These are phyloP conservation scores for Ogataea wickerhamii DNA, from an alignment of 805 yeast species.

Conservation along the genomic window DNA sequence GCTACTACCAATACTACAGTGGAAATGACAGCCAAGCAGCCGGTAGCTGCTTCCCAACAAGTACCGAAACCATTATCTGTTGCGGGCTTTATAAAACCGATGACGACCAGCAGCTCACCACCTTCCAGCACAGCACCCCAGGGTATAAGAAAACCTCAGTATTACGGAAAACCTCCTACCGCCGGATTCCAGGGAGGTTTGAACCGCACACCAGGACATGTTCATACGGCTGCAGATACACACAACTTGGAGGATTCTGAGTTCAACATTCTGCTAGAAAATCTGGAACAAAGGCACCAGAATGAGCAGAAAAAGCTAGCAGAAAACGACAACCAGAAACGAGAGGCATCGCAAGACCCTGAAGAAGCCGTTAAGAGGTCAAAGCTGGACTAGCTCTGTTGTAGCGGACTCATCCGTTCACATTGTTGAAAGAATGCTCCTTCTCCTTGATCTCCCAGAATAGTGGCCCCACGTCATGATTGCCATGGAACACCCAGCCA, in stretches of 20 bases:
- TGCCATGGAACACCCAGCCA: slow-evolving; percentile 97
- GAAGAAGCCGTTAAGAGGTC: slow-evolving; percentile 7
- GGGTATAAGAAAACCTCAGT: slow-evolving; percentile 26
- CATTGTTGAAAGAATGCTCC: slow-evolving; percentile 88
- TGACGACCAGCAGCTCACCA: slow-evolving; percentile 10
- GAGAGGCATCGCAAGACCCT: background rate
- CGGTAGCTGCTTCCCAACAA: background rate
- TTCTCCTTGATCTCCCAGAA: slow-evolving; percentile 89
- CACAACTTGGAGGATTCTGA: slow-evolving; percentile 16
- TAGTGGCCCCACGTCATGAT: slow-evolving; percentile 83
- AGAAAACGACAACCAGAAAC: background rate
- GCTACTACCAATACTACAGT: slow-evolving; percentile 28
- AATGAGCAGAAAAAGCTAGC: slow-evolving; percentile 11
- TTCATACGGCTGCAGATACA: background rate
- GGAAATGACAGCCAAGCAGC: background rate
- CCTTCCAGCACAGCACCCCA: slow-evolving; percentile 7
- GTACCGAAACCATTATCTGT: slow-evolving; percentile 12
- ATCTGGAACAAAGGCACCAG: slow-evolving; percentile 18
- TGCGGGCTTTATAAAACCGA: slow-evolving; percentile 17
- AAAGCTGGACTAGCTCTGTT: slow-evolving; percentile 3
- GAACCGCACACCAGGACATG: background rate
- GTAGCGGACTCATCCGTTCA: slow-evolving; percentile 38
- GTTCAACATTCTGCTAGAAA: slow-evolving; percentile 22
- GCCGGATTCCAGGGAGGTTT: slow-evolving; percentile 2
- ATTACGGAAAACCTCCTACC: slow-evolving; percentile 24